Evolutionary conservation across 2,329 filamentous ascomycete species (phyloP), one percentile per base, ranked within the genome.

Genomic region (Sarocladium oryzae): DNA sequence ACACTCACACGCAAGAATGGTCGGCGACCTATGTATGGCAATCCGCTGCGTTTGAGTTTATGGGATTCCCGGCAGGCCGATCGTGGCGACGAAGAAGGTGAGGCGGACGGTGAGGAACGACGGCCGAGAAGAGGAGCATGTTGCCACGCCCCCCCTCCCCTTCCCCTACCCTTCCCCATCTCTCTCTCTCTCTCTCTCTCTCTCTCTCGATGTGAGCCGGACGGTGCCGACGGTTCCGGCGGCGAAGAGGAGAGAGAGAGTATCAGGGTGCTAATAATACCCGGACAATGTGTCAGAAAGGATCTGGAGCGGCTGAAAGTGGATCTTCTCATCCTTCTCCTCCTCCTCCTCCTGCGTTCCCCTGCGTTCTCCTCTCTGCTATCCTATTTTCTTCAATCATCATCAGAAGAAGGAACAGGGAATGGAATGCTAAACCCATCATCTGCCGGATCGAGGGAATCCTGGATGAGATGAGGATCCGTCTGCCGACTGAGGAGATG

Each of bases 151-250:
- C 43, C 9, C 21, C n/a, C n/a, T n/a, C n/a, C n/a, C n/a, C n/a
- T n/a, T n/a, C n/a, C n/a, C n/a, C n/a, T n/a, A n/a, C n/a, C n/a
- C n/a, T n/a, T n/a, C n/a, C n/a, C n/a, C n/a, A n/a, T n/a, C n/a
- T n/a, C n/a, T n/a, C n/a, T n/a, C n/a, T n/a, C n/a, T n/a, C n/a
- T n/a, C n/a, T n/a, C n/a, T n/a, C n/a, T n/a, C n/a, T n/a, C n/a
- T n/a, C 63, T 54, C 63, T 64, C 38, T 54, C 45, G 30, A 54
- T n/a, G n/a, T 46, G 15, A 38, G 52, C 2, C 43, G 24, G 51
- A 45, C 51, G 2, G 28, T 41, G n/a, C 52, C 35, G 8, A 30
- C 21, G 35, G 53, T 52, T n/a, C 50, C 52, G 15, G 51, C 52
- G 7, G 49, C 45, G 18, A 55, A 46, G 30, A 54, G 46, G 16